Base-by-base conservation (phyloP, 768 basidiomycete genomes). In the Lactarius hengduanensis region DNA sequence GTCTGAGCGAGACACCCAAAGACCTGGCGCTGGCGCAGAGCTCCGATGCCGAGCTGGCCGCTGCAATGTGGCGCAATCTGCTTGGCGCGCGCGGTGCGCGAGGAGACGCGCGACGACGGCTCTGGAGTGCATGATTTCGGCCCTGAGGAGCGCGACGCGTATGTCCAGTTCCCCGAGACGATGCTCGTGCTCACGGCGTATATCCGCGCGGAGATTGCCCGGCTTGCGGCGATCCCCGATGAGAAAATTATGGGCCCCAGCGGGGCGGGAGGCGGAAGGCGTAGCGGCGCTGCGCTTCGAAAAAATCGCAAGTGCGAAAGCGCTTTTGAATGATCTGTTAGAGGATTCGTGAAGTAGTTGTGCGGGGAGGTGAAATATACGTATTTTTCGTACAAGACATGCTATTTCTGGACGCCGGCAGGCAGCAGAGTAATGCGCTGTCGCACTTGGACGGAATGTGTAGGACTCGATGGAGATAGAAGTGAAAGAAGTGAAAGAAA, bases 51-150 rank as follows among this genome's bases (percentile, higher is more conserved):
- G 91, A 95, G 69, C 81, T 98, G 76, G 93, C 96, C 0, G 89
- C 80, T 16, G 91, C 92, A 1, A 78, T 97, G 0, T 98, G 96
- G 96, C 81, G 96, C 58, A 97, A 98, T 75, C 72, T 97, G 43
- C 87, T 97, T 47, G 94, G 91, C 9, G 91, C 86, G 1, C 83
- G 93, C 15, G 95, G 94, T 6, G 91, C 91, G 79, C 59, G 88
- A 88, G 72, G 86, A 88, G 71, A 71, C 77, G 20, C 79, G 75
- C 28, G 90, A 92, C 65, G 89, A 91, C 70, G 80, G 81, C 28
- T 87, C 86, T 11, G 88, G 91, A 15, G 88, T 92, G 41, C 83
- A 87, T 64, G 90, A 91, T 74, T 91, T 88, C 74, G 73, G 78
- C 16, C 81, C 83, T 0, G 73, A 78, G 26, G 84, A 91, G 69